Evolutionary conservation across 257 asterid species (phyloP).

Genomic region (Rubia yunnanensis): DNA sequence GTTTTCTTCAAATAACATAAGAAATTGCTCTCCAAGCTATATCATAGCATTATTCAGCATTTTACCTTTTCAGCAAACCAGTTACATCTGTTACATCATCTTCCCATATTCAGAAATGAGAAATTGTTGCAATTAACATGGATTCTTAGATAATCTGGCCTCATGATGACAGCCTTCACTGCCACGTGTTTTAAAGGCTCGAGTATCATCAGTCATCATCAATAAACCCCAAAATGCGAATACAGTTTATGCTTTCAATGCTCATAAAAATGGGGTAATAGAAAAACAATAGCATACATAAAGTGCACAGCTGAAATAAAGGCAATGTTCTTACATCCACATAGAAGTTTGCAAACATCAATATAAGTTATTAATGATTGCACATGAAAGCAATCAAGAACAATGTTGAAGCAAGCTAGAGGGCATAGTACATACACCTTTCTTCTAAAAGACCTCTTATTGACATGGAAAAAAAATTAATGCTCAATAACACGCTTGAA

Average conservation of each 20-base stretch:
- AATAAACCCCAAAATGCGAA: not conserved
- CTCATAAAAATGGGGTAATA: not conserved
- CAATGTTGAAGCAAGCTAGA: not conserved
- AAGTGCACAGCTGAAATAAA: not conserved
- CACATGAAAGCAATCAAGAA: not conserved
- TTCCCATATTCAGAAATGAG: not conserved
- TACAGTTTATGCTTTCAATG: not conserved
- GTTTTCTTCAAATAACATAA: not conserved
- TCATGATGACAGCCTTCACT: not conserved
- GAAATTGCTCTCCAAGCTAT: not conserved
- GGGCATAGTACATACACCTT: not conserved
- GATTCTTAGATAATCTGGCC: not conserved
- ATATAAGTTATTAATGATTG: not conserved
- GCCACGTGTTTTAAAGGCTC: not conserved
- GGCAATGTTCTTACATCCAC: slow-evolving; percentile 1
- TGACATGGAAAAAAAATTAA: slow-evolving; percentile 6
- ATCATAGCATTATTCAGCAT: not conserved
- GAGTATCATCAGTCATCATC: not conserved
- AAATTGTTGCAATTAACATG: not conserved
- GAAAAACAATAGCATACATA: not conserved
- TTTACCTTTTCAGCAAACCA: not conserved
- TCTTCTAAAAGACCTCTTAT: not conserved
- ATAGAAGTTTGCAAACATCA: not conserved
- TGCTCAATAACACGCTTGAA: slow-evolving; percentile 64
- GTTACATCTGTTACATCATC: not conserved